Conservation (phyloP, 1,284 basidiomycete genomes). For the Xanthoconium separans region DNA sequence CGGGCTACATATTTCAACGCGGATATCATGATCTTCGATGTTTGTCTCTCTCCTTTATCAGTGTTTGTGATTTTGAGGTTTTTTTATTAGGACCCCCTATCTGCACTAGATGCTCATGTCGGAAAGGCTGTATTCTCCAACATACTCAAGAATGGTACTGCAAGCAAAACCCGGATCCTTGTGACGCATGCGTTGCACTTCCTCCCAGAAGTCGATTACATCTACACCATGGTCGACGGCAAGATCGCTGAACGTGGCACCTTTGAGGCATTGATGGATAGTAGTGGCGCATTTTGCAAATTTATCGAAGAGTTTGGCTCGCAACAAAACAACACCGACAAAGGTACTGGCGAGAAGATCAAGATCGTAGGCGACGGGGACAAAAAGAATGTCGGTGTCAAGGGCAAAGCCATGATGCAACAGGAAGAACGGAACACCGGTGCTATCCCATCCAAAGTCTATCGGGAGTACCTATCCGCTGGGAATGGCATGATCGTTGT, state of each 20-base stretch:
- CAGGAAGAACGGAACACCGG: slow-evolving; percentile 55
- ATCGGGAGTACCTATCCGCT: slow-evolving; percentile 56
- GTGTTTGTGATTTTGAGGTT: background rate
- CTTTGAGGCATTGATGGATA: slow-evolving; percentile 64
- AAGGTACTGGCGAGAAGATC: slow-evolving; percentile 30
- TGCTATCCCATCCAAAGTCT: slow-evolving; percentile 50
- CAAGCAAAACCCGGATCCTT: slow-evolving; percentile 77
- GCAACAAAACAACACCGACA: slow-evolving; percentile 38
- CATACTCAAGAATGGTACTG: slow-evolving; percentile 57
- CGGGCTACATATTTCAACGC: slow-evolving; percentile 84
- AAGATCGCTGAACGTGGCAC: slow-evolving; percentile 76
- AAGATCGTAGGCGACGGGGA: slow-evolving; percentile 21
- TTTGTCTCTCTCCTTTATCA: slow-evolving; percentile 23
- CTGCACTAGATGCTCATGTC: slow-evolving; percentile 84
- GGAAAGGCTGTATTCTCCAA: slow-evolving; percentile 86
- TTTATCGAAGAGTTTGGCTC: slow-evolving; percentile 70
- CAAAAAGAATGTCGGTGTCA: slow-evolving; percentile 24
- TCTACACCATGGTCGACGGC: slow-evolving; percentile 71
- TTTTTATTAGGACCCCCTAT: slow-evolving; percentile 60
- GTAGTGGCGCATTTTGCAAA: slow-evolving; percentile 67
- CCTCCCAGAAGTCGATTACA: slow-evolving; percentile 75
- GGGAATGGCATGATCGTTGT: slow-evolving; percentile 54
- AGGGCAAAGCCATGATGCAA: slow-evolving; percentile 38
- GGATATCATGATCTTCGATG: slow-evolving; percentile 84
- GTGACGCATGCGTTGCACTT: slow-evolving; percentile 85